These are phyloP conservation scores for Arabidopsis arenosa DNA, from an alignment of 345 rosid species.

Conservation along the genomic window DNA sequence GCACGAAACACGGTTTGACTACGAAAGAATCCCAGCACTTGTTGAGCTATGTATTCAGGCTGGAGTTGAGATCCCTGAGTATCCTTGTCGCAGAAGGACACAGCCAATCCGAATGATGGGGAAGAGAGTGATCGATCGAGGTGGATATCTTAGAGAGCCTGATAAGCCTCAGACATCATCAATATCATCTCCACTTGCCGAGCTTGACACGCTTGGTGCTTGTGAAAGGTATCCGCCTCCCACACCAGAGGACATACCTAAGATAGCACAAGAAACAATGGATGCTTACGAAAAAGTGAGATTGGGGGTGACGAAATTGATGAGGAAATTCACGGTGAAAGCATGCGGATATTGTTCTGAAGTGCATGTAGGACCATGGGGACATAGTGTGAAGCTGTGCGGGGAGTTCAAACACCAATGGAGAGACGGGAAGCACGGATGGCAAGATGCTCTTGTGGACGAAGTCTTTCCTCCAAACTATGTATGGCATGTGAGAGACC, in stretches of 20 bases:
- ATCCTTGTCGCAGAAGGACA: constrained; percentile 81
- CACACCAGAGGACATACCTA: constrained; percentile 54
- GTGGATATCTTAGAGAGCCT: constrained; percentile 70
- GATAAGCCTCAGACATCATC: constrained; percentile 51
- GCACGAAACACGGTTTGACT: constrained; percentile 82
- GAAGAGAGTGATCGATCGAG: constrained; percentile 70
- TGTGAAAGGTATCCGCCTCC: constrained; percentile 59
- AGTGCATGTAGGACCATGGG: constrained; percentile 95
- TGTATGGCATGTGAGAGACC: constrained; percentile 82
- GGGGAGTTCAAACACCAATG: constrained; percentile 94
- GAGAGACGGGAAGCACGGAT: constrained; percentile 98
- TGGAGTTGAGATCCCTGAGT: constrained; percentile 81
- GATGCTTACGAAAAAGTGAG: constrained; percentile 71
- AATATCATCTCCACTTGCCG: constrained; percentile 55
- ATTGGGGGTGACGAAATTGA: constrained; percentile 67
- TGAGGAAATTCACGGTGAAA: constrained; percentile 76
- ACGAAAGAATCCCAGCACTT: constrained; percentile 83
- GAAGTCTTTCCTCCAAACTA: constrained; percentile 80
- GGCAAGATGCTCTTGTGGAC: constrained; percentile 83
- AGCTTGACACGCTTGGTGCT: constrained; percentile 81
- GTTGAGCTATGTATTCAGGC: constrained; percentile 93
- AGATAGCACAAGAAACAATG: constrained; percentile 80
- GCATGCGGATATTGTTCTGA: constrained; percentile 96
- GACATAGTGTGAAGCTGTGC: constrained; percentile 88
- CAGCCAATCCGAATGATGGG: constrained; percentile 78